Evolutionary conservation across 2,329 filamentous ascomycete species (phyloP), one percentile per base, ranked within the genome.

Genomic region (Volutella citrinella): DNA sequence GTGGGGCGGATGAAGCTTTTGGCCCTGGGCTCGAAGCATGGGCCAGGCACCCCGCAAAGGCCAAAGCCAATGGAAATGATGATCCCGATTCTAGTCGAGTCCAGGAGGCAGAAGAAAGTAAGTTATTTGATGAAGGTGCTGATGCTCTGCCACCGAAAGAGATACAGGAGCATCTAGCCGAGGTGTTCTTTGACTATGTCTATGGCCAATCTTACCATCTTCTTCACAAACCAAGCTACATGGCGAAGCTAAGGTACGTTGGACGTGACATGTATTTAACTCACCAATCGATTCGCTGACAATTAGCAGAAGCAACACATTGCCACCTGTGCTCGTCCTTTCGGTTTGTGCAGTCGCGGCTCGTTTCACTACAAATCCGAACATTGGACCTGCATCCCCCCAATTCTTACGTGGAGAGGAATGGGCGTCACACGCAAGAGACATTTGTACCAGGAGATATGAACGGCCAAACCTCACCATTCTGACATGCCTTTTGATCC

Each of bases 391-490:
- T 3, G 80, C 82, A 38, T 86, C 85, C 7, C 86, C 84, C 34
- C 59, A 60, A 18, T 97, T 95, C 56, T 66, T 95, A 25, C 82
- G 88, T 26, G 93, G 93, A 6, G 91, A 97, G 58, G 80, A 86
- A 43, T 98, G 91, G 90, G 93, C 89, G 7, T 80, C 78, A 16
- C 80, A 82, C 18, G 91, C 91, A n/a, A 77, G 90, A 30, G 83
- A 88, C 22, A 96, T 97, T 42, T 83, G 93, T 15, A 77, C 87
- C 25, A 85, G 82, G 54, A 79, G 89, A 49, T 96, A 95, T 52
- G 93, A 97, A 55, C 87, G 88, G 66, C 91, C 93, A 2, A 97
- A 95, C 57, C 93, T 97, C 44, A 97, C 91, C 4, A 95, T 96
- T 25, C 65, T 98, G 27, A 96, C 90, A 6, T 93, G 91, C 28